These are phyloP conservation scores for Lactifluus echinatus DNA, from an alignment of 768 basidiomycete species.

Conservation along the genomic window DNA sequence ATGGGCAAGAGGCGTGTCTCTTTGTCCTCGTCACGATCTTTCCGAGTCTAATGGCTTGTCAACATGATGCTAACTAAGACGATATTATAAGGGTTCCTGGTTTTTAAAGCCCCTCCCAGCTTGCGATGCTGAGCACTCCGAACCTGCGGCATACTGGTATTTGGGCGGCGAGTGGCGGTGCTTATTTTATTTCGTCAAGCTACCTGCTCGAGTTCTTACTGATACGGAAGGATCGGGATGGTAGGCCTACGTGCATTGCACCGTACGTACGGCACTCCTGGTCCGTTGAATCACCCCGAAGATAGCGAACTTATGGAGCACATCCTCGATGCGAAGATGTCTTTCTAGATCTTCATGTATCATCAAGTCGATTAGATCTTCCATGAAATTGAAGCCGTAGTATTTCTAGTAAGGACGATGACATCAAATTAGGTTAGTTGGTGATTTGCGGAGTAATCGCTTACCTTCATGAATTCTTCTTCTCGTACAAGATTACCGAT, in stretches of 20 bases:
- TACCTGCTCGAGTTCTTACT: neutral
- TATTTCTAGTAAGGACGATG: neutral
- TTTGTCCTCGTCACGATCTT: no score
- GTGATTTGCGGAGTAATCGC: neutral
- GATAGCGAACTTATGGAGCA: neutral
- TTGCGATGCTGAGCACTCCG: no score
- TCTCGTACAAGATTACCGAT: no score
- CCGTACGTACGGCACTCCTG: constrained; percentile 19
- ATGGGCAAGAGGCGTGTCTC: no score
- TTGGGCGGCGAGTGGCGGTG: neutral
- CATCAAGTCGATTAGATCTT: neutral
- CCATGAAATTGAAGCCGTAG: neutral
- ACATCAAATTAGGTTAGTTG: neutral
- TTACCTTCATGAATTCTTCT: no score
- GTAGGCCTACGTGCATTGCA: constrained; percentile 29
- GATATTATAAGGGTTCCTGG: no score
- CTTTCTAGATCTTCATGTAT: neutral
- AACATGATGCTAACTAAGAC: no score
- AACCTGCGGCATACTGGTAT: neutral
- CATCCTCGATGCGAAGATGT: neutral
- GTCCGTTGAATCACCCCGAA: neutral
- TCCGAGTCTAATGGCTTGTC: no score
- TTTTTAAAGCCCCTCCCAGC: no score
- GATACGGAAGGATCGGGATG: constrained; percentile 31
- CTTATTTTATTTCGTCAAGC: neutral